These are phyloP conservation scores for Vitis hybrid DNA, from an alignment of 177 flowering plant genomes.

Conservation along the genomic window DNA sequence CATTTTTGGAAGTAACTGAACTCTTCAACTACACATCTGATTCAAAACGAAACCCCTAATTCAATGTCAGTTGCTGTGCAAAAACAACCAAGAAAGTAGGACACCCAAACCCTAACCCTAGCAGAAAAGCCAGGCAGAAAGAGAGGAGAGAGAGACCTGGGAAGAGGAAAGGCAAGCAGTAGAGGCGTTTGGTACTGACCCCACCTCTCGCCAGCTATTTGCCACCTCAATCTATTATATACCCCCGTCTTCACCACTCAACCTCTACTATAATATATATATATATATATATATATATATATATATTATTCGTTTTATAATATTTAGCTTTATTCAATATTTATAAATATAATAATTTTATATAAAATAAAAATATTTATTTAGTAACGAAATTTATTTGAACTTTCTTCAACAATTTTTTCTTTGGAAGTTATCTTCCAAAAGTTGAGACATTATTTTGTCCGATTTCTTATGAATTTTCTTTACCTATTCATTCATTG, in stretches of 20 bases:
- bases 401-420: too few species aligned
- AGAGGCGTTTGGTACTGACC: not conserved
- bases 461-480: too few species aligned
- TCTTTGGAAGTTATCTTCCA: too few species aligned
- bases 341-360: too few species aligned
- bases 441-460: too few species aligned
- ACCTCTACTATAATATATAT: not conserved
- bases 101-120: not conserved
- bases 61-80: not conserved
- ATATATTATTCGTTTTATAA: too few species aligned
- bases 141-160: constrained; percentile 6
- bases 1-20: constrained; percentile 32
- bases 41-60: constrained; percentile 7
- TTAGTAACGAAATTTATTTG: too few species aligned
- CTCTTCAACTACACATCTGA: not conserved
- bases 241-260: not conserved
- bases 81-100: not conserved
- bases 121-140: constrained; percentile 3
- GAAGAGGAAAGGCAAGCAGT: not conserved
- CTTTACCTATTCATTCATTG: too few species aligned
- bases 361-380: too few species aligned
- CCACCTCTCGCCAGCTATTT: constrained; percentile 18
- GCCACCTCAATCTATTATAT: not conserved
- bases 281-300: too few species aligned
- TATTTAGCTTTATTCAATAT: too few species aligned